Evolutionary conservation across 2,329 filamentous ascomycete genomes (phyloP).

Genomic region (Alternaria sp.): DNA sequence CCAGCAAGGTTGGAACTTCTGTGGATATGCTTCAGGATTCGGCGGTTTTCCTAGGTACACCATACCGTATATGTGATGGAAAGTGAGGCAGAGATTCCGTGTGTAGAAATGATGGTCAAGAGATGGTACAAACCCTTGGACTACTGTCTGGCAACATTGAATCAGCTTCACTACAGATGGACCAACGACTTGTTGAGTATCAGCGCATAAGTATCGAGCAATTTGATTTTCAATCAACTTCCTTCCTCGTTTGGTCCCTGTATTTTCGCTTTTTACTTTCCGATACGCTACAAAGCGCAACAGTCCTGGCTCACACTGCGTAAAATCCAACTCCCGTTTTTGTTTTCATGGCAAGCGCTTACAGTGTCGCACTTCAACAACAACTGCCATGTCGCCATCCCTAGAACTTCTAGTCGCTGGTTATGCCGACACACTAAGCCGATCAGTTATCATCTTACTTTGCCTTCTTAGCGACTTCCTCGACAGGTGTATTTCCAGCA

Average conservation of each 20-base stretch:
- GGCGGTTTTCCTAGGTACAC: slow-evolving; percentile 7
- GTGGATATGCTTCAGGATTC: slow-evolving; percentile 7
- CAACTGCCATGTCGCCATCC: too few species aligned
- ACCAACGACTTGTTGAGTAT: background rate
- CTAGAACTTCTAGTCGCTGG: background rate
- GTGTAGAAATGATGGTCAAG: background rate
- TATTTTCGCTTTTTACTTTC: background rate
- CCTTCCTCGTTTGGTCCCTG: background rate
- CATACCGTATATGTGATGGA: background rate
- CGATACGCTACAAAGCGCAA: background rate
- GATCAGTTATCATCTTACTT: slow-evolving; percentile 3
- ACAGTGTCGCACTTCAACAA: background rate
- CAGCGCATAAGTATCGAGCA: background rate
- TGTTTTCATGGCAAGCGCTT: background rate
- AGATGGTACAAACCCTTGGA: background rate
- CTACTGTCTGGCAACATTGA: background rate
- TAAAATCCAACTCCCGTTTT: background rate
- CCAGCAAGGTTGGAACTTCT: slow-evolving; percentile 13
- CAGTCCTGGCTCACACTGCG: background rate
- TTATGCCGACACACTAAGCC: background rate
- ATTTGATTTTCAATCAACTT: background rate
- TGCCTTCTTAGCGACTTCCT: slow-evolving; percentile 25
- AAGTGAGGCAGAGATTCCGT: background rate
- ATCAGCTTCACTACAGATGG: background rate
- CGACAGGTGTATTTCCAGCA: slow-evolving; percentile 19